A percentile compares a stretch with the other conserved stretches of the same genome.
These are phyloP conservation scores for Leptographium radiaticola DNA, from an alignment of 2,329 filamentous ascomycete species.

Conservation along the genomic window DNA sequence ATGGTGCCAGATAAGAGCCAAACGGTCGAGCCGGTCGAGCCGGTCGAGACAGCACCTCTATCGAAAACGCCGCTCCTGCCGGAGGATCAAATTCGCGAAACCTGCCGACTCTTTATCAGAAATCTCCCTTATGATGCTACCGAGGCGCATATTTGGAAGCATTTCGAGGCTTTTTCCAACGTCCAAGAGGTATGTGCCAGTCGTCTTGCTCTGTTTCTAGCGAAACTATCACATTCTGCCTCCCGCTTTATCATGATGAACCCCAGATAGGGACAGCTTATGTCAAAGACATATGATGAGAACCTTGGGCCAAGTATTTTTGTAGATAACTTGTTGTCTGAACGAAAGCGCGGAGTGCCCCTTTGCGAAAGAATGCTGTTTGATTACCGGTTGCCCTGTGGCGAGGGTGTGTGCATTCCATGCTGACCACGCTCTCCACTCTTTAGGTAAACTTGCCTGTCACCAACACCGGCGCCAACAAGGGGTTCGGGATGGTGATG, in stretches of 20 bases:
- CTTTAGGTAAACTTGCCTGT: slow-evolving; percentile 73
- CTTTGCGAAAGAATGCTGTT: background rate
- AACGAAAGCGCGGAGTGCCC: slow-evolving; percentile 23
- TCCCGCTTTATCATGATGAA: slow-evolving; percentile 59
- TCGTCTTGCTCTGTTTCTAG: background rate
- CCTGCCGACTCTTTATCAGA: slow-evolving; percentile 70
- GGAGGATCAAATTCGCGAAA: slow-evolving; percentile 53
- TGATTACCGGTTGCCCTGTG: too few relatives aligned
- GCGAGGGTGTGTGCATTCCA: background rate
- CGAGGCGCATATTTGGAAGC: slow-evolving; percentile 60
- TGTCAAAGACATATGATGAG: slow-evolving; percentile 82
- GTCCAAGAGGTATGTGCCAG: slow-evolving; percentile 76
- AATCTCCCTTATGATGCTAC: slow-evolving; percentile 75
- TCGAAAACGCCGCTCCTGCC: slow-evolving; percentile 23
- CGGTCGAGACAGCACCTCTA: background rate
- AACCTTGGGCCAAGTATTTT: slow-evolving; percentile 89
- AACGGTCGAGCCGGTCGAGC: background rate
- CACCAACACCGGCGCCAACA: slow-evolving; percentile 59
- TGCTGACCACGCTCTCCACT: slow-evolving; percentile 2
- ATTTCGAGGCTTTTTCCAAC: slow-evolving; percentile 61
- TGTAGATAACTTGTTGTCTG: slow-evolving; percentile 99
- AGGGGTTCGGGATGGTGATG: slow-evolving; percentile 82
- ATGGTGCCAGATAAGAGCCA: background rate
- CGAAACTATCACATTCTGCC: background rate
- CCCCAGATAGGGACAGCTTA: slow-evolving; percentile 99